Percentiles rank a stretch among this genome's conserved stretches.
Conservation (phyloP, 257 asterid species). For the Fraxinus excelsior region DNA sequence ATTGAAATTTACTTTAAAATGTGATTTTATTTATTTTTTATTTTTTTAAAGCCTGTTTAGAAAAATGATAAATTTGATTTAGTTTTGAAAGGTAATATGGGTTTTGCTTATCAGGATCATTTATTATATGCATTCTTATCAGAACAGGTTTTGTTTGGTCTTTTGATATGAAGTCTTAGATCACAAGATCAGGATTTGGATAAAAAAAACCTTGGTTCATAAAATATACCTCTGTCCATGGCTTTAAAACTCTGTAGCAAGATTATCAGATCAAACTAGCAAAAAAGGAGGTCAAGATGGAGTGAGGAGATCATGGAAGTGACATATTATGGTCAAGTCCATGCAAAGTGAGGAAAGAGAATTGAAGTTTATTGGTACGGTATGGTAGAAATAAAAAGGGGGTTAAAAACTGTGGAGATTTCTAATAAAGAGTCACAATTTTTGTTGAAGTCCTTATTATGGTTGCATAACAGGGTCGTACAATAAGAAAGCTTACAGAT, state of each 20-base stretch:
- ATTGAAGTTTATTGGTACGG: not conserved
- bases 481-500: not conserved
- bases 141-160: not conserved
- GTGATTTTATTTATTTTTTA: not conserved
- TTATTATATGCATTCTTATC: not conserved
- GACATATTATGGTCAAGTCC: not conserved
- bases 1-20: not conserved
- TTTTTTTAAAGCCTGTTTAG: not conserved
- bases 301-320: constrained; percentile 5
- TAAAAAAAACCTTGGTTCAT: not conserved
- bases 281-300: not conserved
- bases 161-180: not conserved
- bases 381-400: constrained; percentile 1
- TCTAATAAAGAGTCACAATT: constrained; percentile 4
- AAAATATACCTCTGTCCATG: not conserved
- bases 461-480: not conserved
- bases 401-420: not conserved
- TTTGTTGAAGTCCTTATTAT: not conserved
- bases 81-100: not conserved
- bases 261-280: not conserved
- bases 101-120: not conserved
- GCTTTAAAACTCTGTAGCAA: not conserved
- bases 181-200: not conserved
- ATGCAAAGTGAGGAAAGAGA: not conserved
- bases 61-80: not conserved